phyloP scores from a whole-genome alignment of 805 yeast species.

The Maudiozyma pseudohumilis region DNA sequence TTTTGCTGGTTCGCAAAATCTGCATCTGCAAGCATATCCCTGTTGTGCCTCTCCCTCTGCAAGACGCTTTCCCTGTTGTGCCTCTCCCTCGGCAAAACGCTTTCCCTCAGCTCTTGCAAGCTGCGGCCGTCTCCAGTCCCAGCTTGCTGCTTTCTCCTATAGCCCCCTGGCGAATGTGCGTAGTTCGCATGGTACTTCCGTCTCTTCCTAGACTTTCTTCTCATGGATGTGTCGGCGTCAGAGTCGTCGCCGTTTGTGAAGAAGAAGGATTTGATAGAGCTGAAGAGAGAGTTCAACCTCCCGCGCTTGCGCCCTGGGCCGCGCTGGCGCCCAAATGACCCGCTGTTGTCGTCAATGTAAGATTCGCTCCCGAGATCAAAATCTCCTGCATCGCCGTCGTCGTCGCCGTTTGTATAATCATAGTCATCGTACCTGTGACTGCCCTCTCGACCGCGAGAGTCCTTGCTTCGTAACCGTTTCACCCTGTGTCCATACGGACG shows the following conservation, averaged over 20 bases:
- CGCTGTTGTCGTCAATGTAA: too few species aligned
- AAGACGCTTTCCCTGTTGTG: slow-evolving; percentile 15
- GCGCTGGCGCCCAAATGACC: too few species aligned
- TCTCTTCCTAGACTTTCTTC: not conserved
- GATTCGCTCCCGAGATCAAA: too few species aligned
- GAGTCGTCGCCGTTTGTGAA: not conserved
- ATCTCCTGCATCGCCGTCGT: too few species aligned
- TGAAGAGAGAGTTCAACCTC: not conserved
- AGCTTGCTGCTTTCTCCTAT: not conserved
- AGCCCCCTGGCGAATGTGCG: not conserved
- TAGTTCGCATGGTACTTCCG: not conserved
- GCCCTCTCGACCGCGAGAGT: too few species aligned
- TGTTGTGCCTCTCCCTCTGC: slow-evolving; percentile 17
- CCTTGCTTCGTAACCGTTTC: too few species aligned
- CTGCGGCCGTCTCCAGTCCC: not conserved
- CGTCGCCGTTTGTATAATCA: too few species aligned
- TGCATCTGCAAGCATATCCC: slow-evolving; percentile 5
- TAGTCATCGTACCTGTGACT: too few species aligned
- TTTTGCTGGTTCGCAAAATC: not conserved
- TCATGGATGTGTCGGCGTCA: not conserved
- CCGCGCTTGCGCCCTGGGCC: not conserved
- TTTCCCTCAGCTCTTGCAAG: slow-evolving; percentile 4
- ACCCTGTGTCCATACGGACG: too few species aligned
- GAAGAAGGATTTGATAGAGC: slow-evolving; percentile 2
- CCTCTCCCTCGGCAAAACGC: slow-evolving; percentile 17